Evolutionary conservation across 2,329 filamentous ascomycete species (phyloP).

Genomic region (Paecilomyces formosus): DNA sequence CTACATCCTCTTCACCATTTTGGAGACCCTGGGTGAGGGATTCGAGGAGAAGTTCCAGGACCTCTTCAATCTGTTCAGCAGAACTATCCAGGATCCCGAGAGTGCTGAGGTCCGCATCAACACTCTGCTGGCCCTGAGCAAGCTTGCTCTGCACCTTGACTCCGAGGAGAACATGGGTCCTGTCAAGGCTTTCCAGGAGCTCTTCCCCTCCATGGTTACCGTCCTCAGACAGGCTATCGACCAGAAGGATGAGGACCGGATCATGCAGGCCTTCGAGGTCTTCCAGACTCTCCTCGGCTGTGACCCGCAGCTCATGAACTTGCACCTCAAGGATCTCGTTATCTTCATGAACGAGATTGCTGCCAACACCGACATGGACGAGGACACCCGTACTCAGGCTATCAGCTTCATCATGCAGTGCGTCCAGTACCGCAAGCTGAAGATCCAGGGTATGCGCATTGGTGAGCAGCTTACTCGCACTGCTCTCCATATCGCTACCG

Average conservation of each 20-base stretch:
- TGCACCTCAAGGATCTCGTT: slow-evolving; percentile 82
- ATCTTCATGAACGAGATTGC: slow-evolving; percentile 90
- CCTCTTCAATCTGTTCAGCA: slow-evolving; percentile 75
- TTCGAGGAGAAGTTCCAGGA: slow-evolving; percentile 75
- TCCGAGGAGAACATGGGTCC: slow-evolving; percentile 73
- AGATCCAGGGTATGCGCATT: slow-evolving; percentile 84
- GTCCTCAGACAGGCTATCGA: slow-evolving; percentile 81
- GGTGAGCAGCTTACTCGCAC: slow-evolving; percentile 82
- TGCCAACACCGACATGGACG: slow-evolving; percentile 66
- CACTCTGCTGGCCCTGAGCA: slow-evolving; percentile 83
- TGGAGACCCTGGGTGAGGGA: slow-evolving; percentile 78
- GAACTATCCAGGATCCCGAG: slow-evolving; percentile 82
- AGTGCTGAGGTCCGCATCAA: slow-evolving; percentile 92
- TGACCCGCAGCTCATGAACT: slow-evolving; percentile 73
- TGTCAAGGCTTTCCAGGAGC: slow-evolving; percentile 66
- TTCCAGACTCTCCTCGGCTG: slow-evolving; percentile 93
- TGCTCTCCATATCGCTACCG: slow-evolving; percentile 80
- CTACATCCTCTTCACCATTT: slow-evolving; percentile 85
- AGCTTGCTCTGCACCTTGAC: slow-evolving; percentile 79
- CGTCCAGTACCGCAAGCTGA: slow-evolving; percentile 87
- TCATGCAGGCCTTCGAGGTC: slow-evolving; percentile 87
- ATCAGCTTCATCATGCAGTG: slow-evolving; percentile 90
- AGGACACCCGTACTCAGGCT: slow-evolving; percentile 82
- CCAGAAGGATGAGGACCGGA: slow-evolving; percentile 73
- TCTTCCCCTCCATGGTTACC: slow-evolving; percentile 80